A percentile compares a stretch with the other conserved stretches of the same genome.
phyloP scores from a whole-genome alignment of 2,329 filamentous ascomycete species.

The Calonectria honghensis region DNA sequence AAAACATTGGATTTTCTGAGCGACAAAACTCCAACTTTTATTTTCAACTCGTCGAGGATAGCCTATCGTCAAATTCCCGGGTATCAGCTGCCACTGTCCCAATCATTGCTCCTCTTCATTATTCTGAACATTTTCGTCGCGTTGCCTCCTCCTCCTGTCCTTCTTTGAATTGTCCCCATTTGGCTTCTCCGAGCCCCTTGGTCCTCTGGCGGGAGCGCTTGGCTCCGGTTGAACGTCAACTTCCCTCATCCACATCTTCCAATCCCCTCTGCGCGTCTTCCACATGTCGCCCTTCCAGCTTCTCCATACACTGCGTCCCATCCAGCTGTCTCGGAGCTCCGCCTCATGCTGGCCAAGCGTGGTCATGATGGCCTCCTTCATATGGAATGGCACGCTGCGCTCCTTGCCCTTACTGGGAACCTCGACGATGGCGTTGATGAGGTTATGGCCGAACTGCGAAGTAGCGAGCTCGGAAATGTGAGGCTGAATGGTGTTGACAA shows the following conservation, averaged over 20 bases:
- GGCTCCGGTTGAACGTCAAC: constrained; percentile 55
- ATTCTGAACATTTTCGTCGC: constrained; percentile 38
- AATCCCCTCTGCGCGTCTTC: constrained; percentile 71
- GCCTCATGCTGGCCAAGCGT: constrained; percentile 69
- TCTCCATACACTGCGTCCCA: constrained; percentile 74
- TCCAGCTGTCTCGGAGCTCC: constrained; percentile 71
- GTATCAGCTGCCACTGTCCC: constrained; percentile 21
- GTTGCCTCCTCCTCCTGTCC: constrained; percentile 44
- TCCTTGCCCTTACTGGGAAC: constrained; percentile 70
- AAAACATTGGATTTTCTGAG: background rate
- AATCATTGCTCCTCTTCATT: constrained; percentile 33
- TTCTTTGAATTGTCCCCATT: constrained; percentile 24
- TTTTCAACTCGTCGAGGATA: constrained; percentile 11
- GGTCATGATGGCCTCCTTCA: constrained; percentile 74
- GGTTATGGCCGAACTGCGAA: constrained; percentile 71
- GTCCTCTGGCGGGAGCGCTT: constrained; percentile 44
- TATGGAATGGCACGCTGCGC: constrained; percentile 72
- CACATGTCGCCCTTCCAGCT: constrained; percentile 76
- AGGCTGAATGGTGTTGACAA: constrained; percentile 69
- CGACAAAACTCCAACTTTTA: constrained; percentile 15
- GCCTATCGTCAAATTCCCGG: constrained; percentile 16
- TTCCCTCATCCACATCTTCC: constrained; percentile 75
- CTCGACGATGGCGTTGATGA: constrained; percentile 69
- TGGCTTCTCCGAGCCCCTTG: constrained; percentile 39
- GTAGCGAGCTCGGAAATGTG: constrained; percentile 67